These are phyloP conservation scores for Chlorophyllum brunneum DNA, from an alignment of 768 basidiomycete genomes.

Conservation along the genomic window DNA sequence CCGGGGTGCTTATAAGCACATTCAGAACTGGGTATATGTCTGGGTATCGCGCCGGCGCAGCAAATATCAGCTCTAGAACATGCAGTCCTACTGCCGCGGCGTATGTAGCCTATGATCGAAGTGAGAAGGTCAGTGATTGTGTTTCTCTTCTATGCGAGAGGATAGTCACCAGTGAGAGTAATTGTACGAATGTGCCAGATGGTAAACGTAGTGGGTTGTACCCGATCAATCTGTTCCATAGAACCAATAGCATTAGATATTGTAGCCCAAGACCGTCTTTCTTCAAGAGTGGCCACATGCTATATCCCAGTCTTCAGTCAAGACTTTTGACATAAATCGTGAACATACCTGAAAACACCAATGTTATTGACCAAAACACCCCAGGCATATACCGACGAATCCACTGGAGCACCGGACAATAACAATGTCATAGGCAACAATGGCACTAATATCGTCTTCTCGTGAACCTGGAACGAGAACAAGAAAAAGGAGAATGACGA, in stretches of 20 bases:
- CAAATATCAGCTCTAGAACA: constrained; percentile 52
- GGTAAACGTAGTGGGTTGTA: constrained; percentile 58
- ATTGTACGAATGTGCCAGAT: constrained; percentile 45
- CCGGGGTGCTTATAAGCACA: constrained; percentile 72
- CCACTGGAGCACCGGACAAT: constrained; percentile 49
- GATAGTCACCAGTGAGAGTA: constrained; percentile 47
- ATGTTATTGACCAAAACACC: constrained; percentile 78
- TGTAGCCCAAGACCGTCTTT: constrained; percentile 74
- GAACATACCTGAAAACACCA: constrained; percentile 80
- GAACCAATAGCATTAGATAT: constrained; percentile 58
- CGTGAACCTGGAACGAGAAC: constrained; percentile 96
- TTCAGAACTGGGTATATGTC: constrained; percentile 86
- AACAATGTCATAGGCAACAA: constrained; percentile 81
- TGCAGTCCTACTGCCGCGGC: constrained; percentile 53
- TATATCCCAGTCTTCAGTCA: constrained; percentile 26
- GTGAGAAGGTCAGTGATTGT: no score
- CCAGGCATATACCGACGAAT: constrained; percentile 63
- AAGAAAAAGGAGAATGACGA: constrained; percentile 91
- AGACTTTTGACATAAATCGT: neutral
- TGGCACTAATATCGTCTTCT: constrained; percentile 87
- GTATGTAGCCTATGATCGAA: constrained; percentile 46
- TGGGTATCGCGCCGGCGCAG: constrained; percentile 74
- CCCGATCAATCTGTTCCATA: constrained; percentile 87
- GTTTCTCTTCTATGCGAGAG: no score
- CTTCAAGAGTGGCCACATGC: constrained; percentile 90